Conservation (phyloP, 768 basidiomycete species). For the Termitomyces sp. region DNA sequence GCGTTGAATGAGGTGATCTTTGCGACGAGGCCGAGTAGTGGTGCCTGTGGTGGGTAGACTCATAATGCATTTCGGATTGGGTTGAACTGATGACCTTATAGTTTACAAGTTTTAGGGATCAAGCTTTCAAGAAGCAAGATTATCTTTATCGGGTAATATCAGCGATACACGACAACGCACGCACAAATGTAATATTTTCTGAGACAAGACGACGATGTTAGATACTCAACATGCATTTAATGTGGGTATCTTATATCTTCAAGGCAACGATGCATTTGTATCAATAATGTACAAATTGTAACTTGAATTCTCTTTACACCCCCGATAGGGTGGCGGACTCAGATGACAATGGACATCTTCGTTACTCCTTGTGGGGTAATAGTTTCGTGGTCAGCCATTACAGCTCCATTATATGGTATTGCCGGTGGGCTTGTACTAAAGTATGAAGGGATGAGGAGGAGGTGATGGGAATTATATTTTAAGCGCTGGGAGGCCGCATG, state of each 20-base stretch:
- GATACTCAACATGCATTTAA: too few species aligned
- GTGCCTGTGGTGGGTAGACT: slow-evolving; percentile 58
- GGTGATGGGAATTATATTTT: too few species aligned
- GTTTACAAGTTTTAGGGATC: too few species aligned
- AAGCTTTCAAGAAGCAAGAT: neutral
- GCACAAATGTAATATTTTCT: neutral
- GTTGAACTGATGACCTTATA: neutral
- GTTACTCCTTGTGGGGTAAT: neutral
- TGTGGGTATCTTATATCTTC: too few species aligned
- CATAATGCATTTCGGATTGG: neutral
- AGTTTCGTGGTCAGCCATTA: neutral
- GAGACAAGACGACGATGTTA: neutral
- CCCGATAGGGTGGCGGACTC: too few species aligned
- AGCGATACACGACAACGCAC: neutral
- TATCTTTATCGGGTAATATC: neutral
- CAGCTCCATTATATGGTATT: neutral
- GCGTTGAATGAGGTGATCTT: slow-evolving; percentile 68
- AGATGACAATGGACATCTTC: neutral
- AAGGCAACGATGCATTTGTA: too few species aligned
- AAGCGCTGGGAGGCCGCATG: too few species aligned
- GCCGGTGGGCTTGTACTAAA: neutral
- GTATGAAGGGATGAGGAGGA: too few species aligned
- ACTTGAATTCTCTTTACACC: too few species aligned
- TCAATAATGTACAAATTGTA: too few species aligned
- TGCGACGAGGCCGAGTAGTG: slow-evolving; percentile 78